phyloP scores from a whole-genome alignment of 2,329 filamentous ascomycete genomes.

The Cyanodermella asteris region DNA sequence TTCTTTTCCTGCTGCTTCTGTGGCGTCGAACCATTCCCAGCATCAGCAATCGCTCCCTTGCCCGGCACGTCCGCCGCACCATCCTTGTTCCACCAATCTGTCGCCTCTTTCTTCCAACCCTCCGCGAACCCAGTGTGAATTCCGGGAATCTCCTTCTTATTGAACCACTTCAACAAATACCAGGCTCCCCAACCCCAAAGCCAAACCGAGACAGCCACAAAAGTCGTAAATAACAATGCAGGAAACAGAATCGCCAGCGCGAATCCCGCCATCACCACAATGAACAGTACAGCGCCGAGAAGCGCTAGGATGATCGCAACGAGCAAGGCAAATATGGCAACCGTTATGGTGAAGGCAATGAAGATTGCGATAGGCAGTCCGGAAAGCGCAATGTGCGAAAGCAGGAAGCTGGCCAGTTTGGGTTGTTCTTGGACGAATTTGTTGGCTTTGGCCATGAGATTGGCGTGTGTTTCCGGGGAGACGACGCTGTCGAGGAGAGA shows the following conservation, averaged over 20 bases:
- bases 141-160: conserved; percentile 9
- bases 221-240: conserved; percentile 42
- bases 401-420: conserved; percentile 47
- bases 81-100: no score
- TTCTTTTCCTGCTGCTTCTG: no score
- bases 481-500: conserved; percentile 28
- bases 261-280: conserved; percentile 44
- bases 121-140: conserved; percentile 5
- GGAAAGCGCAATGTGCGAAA: conserved; percentile 41
- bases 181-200: conserved; percentile 41
- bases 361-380: conserved; percentile 49
- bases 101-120: conserved; percentile 1
- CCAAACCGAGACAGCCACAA: conserved; percentile 42
- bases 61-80: no score
- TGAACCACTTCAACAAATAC: conserved; percentile 11
- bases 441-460: conserved; percentile 29
- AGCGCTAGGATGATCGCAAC: conserved; percentile 33
- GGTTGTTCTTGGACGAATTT: conserved; percentile 42
- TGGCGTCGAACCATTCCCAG: no score
- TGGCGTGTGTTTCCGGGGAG: conserved; percentile 37
- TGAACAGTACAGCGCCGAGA: conserved; percentile 34
- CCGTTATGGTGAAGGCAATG: conserved; percentile 39
- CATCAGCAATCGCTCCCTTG: no score
- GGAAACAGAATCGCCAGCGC: conserved; percentile 48
- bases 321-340: conserved; percentile 39